Conservation (phyloP, 495 filamentous ascomycete species). For the Podospora conica region DNA sequence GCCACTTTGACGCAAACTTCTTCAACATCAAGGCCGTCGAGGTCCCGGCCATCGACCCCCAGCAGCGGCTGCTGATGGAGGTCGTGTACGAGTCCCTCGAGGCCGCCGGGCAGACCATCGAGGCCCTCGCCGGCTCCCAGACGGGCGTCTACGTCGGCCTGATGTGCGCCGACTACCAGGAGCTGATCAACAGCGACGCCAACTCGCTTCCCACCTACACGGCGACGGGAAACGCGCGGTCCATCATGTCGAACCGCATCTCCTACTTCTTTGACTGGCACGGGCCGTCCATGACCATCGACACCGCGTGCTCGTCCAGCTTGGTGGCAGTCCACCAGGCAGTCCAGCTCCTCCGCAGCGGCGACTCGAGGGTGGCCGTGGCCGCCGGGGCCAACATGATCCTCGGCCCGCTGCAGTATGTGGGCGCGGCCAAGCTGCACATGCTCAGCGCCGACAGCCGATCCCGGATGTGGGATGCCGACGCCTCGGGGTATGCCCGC, state of each 20-base stretch:
- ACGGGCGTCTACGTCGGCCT: slow-evolving; percentile 13
- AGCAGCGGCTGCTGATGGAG: slow-evolving; percentile 53
- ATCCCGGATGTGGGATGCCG: slow-evolving; percentile 52
- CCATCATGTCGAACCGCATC: slow-evolving; percentile 44
- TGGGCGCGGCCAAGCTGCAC: slow-evolving; percentile 23
- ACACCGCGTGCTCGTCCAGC: slow-evolving; percentile 52
- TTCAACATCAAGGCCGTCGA: slow-evolving; percentile 33
- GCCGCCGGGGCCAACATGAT: slow-evolving; percentile 49
- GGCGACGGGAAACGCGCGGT: slow-evolving; percentile 22
- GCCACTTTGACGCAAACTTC: slow-evolving; percentile 46
- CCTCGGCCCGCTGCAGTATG: slow-evolving; percentile 35
- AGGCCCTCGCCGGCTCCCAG: slow-evolving; percentile 40
- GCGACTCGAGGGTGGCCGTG: slow-evolving; percentile 33
- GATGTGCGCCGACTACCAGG: slow-evolving; percentile 23
- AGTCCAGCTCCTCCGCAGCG: slow-evolving; percentile 40
- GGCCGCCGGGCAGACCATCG: slow-evolving; percentile 64
- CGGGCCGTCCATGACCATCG: slow-evolving; percentile 37
- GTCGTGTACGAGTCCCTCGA: slow-evolving; percentile 80
- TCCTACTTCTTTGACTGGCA: slow-evolving; percentile 44
- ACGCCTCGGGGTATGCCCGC: slow-evolving; percentile 56
- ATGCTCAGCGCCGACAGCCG: slow-evolving; percentile 35
- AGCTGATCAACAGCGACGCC: slow-evolving; percentile 11
- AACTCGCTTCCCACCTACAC: slow-evolving; percentile 40
- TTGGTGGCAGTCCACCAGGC: slow-evolving; percentile 49
- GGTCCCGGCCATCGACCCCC: slow-evolving; percentile 56